phyloP scores from a whole-genome alignment of 371 early-diverging fungal genomes.

The Nematocida displodere region DNA sequence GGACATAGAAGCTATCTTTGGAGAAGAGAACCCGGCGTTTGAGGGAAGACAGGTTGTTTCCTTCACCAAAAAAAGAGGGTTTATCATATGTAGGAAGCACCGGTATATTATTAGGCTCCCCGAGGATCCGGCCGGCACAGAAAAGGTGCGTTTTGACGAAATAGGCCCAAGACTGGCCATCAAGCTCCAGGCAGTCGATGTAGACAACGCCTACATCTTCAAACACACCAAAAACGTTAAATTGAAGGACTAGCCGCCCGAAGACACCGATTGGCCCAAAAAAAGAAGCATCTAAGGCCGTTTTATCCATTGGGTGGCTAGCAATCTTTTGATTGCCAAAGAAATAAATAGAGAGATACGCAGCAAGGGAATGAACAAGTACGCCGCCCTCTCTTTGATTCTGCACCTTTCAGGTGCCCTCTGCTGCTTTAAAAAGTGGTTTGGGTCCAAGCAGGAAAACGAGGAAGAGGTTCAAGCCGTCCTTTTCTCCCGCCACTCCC shows the following conservation, averaged over 20 bases:
- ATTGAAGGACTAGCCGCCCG: constrained; percentile 21
- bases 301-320: too few relatives aligned
- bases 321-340: too few relatives aligned
- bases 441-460: too few relatives aligned
- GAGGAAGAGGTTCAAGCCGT: too few relatives aligned
- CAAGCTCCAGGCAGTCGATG: constrained; percentile 44
- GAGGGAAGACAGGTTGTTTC: constrained; percentile 48
- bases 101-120: constrained; percentile 42
- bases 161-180: constrained; percentile 49
- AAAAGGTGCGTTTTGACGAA: constrained; percentile 44
- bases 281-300: too few relatives aligned
- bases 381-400: too few relatives aligned
- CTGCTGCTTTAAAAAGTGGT: too few relatives aligned
- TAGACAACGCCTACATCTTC: constrained; percentile 44
- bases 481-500: too few relatives aligned
- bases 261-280: too few relatives aligned
- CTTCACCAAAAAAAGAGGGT: constrained; percentile 51
- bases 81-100: constrained; percentile 49
- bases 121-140: constrained; percentile 9
- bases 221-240: constrained; percentile 49
- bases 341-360: too few relatives aligned
- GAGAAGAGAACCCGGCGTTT: constrained; percentile 40
- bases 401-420: too few relatives aligned
- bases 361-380: too few relatives aligned
- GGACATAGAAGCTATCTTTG: constrained; percentile 26